A percentile compares a stretch with the other conserved stretches of the same genome.
Evolutionary conservation across 805 yeast species (phyloP).

Genomic region (Candida nonsorbophila): DNA sequence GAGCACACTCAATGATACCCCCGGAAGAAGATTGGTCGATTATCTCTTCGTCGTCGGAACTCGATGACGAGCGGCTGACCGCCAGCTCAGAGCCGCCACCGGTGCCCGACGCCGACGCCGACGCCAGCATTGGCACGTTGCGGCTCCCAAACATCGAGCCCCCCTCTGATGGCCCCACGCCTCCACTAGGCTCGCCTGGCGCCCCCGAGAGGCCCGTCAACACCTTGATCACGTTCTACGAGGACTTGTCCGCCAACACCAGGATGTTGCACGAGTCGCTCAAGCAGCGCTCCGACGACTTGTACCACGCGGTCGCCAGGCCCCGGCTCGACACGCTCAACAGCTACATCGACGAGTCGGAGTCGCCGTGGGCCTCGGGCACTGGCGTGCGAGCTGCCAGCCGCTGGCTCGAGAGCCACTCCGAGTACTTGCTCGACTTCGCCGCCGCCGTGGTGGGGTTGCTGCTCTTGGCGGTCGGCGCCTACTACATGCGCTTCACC

Average conservation of each 20-base stretch:
- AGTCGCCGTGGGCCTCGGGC: too few relatives aligned
- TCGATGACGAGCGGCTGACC: slow-evolving; percentile 28
- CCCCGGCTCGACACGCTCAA: too few relatives aligned
- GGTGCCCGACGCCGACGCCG: background rate
- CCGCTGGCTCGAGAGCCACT: too few relatives aligned
- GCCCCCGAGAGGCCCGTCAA: slow-evolving; percentile 6
- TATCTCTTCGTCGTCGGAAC: slow-evolving; percentile 37
- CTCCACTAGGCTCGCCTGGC: background rate
- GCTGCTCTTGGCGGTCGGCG: too few relatives aligned
- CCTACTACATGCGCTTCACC: too few relatives aligned
- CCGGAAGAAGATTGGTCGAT: slow-evolving; percentile 46
- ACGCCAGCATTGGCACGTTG: slow-evolving; percentile 14
- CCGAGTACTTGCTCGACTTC: too few relatives aligned
- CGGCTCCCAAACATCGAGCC: slow-evolving; percentile 10
- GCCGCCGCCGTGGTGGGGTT: too few relatives aligned
- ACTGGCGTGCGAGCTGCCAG: too few relatives aligned
- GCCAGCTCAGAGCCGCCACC: slow-evolving; percentile 6
- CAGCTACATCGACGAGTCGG: too few relatives aligned
- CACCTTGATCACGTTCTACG: slow-evolving; percentile 18
- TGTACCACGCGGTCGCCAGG: too few relatives aligned
- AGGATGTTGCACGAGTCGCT: slow-evolving; percentile 14
- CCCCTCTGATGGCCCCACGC: background rate
- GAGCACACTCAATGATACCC: too few relatives aligned
- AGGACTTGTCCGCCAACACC: slow-evolving; percentile 12
- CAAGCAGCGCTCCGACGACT: slow-evolving; percentile 15